Evolutionary conservation across 306 rosid genomes (phyloP), one percentile per base, ranked within the genome.

Genomic region (Begonia peltatifolia): DNA sequence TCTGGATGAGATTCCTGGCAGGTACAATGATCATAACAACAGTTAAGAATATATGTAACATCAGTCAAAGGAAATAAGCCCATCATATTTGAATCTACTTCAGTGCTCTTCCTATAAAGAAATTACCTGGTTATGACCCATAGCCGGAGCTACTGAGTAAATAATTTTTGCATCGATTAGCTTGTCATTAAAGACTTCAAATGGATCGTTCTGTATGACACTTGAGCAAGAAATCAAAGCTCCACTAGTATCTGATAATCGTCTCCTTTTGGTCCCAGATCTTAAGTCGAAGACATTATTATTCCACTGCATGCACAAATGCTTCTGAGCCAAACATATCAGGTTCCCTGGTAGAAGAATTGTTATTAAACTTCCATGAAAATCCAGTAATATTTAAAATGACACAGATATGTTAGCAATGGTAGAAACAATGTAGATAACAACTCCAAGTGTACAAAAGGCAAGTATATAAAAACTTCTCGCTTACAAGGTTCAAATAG

Each of bases 1-100:
- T 89, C 97, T 41, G 95, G 97, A 82, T 85, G 97, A 63, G 97
- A 73, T 61, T 89, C 97, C 97, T 89, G 80, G 66, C 57, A 55
- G 48, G 53, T 30, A 30, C 38, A 30, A 30, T 6, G 8, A 5
- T 30, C 38, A 30, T 30, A 30, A 30, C 38, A 1, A 30, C 38
- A 30, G 38, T 30, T 20, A 20, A 20, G 23, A 20, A 2, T 20
- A 3, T 20, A 20, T 20, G 23, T 20, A 20, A 20, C 23, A 20
- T 20, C 23, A 20, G 23, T 20, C 23, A 20, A 20, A 1, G 23
- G 23, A 20, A 20, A 20, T 20, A 20, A 20, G 23, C 23, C 23
- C 7, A 30, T 30, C 38, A 3, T 5, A 30, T 6, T 30, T 30
- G 6, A 30, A 30, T 30, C 6, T 5, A 30, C 38, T 30, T 30